These are phyloP conservation scores for Colletotrichum tropicicola DNA, from an alignment of 2,329 filamentous ascomycete genomes.

Conservation along the genomic window DNA sequence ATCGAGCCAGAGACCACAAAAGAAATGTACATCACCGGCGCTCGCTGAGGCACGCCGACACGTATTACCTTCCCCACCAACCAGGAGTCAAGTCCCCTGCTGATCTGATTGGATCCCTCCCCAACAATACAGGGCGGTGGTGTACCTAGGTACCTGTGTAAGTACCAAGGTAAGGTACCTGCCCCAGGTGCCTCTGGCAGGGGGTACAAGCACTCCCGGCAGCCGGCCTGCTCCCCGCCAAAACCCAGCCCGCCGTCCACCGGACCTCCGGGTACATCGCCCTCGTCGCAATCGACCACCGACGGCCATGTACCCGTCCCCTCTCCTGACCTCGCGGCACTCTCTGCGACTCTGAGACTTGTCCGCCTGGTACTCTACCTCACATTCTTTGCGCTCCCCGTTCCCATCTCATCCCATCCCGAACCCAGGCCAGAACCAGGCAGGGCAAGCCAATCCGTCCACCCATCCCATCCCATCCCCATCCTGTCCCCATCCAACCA, in stretches of 20 bases:
- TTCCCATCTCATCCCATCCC: slow-evolving; percentile 24
- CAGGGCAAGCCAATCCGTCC: neutral
- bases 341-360: neutral
- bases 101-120: slow-evolving; percentile 28
- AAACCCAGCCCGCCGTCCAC: neutral
- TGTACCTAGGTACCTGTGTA: too few relatives aligned
- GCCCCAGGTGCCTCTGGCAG: neutral
- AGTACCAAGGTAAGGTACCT: neutral
- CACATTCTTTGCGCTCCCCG: slow-evolving; percentile 2
- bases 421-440: slow-evolving; percentile 2
- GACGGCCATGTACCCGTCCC: neutral
- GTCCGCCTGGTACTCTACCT: neutral
- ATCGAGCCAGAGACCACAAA: neutral
- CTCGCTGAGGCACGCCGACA: slow-evolving; percentile 19
- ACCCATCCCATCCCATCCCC: slow-evolving; percentile 11
- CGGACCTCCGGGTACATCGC: slow-evolving; percentile 29
- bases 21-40: neutral
- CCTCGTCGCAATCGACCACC: neutral
- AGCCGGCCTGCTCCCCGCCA: slow-evolving; percentile 13
- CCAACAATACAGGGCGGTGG: slow-evolving; percentile 21
- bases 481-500: neutral
- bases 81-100: neutral
- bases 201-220: slow-evolving; percentile 16
- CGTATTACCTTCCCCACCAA: slow-evolving; percentile 17
- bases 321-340: neutral